Evolutionary conservation across 2,329 filamentous ascomycete genomes (phyloP), one percentile per base, ranked within the genome.

Genomic region (Hysterium pulicare): DNA sequence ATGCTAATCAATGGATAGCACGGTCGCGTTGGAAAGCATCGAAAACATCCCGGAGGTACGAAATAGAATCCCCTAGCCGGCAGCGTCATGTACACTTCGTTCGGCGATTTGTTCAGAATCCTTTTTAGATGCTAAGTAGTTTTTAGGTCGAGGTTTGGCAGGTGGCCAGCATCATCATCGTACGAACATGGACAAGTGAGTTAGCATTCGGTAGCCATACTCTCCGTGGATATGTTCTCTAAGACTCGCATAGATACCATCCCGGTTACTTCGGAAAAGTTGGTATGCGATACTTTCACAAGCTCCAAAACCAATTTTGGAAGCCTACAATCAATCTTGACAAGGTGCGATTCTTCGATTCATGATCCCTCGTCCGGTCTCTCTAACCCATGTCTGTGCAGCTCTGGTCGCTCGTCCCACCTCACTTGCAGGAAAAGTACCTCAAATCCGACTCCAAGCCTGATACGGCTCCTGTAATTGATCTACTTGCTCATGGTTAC

Each of bases 181-280:
- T 61, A 95, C 88, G 69, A 95, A 94, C 79, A 78, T 90, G 67
- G 85, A 88, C 74, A 90, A 91, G 77, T 88, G 32, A 15, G 11
- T 17, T 19, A 3, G n/a, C n/a, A n/a, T n/a, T n/a, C n/a, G n/a
- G n/a, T n/a, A n/a, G n/a, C n/a, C n/a, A n/a, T n/a, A n/a, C n/a
- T 87, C 91, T 71, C 88, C 90, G 16, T 34, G 17, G 32, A 34
- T 19, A 34, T n/a, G 11, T 17, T 5, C 13, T 17, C n/a, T n/a
- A n/a, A n/a, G n/a, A n/a, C n/a, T n/a, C n/a, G n/a, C n/a, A 34
- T 54, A 88, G 89, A 77, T 90, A 91, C 84, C 88, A 95, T 71
- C 90, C 91, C 53, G 93, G 93, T 90, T 97, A 97, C 87, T 97
- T 96, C 77, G 89, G 89, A 77, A 95, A 96, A 80, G 87, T 67